Conservation (phyloP, 768 basidiomycete species). For the Cystobasidium tubakii region DNA sequence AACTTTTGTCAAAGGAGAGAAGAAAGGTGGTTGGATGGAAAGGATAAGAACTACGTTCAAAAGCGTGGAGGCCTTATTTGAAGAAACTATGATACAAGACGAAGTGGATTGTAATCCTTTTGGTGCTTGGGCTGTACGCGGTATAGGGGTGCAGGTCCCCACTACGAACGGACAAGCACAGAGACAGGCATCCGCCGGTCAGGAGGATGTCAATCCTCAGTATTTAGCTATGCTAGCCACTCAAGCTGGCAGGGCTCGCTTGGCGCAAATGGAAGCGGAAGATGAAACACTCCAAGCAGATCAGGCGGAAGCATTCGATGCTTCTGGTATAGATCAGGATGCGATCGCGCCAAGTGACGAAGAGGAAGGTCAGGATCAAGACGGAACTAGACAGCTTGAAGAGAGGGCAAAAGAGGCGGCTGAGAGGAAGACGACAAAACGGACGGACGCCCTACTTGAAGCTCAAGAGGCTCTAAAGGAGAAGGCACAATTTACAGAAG, state of each 20-base stretch:
- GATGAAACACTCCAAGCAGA: constrained; percentile 52
- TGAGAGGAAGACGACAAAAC: neutral
- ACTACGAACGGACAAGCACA: constrained; percentile 2
- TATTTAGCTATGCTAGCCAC: constrained; percentile 22
- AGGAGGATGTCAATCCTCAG: constrained; percentile 37
- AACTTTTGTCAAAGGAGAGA: constrained; percentile 37
- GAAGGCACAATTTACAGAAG: constrained; percentile 1
- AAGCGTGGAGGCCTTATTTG: constrained; percentile 59
- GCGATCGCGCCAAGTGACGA: neutral
- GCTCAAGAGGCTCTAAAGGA: neutral
- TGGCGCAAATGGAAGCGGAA: constrained; percentile 8
- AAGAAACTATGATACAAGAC: constrained; percentile 39
- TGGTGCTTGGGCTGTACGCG: constrained; percentile 44
- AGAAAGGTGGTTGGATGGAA: constrained; percentile 57
- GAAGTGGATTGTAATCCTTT: constrained; percentile 41
- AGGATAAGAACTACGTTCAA: constrained; percentile 84
- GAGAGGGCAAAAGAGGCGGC: neutral
- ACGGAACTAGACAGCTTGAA: neutral
- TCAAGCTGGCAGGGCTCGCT: neutral
- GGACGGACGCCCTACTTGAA: neutral
- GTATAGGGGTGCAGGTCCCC: constrained; percentile 34
- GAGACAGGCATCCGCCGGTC: constrained; percentile 24
- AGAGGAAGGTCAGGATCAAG: constrained; percentile 30
- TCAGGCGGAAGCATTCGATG: constrained; percentile 49
- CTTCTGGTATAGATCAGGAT: constrained; percentile 36